Percentiles rank a stretch among this genome's conserved stretches.
Evolutionary conservation across 352 stramenopile species (phyloP).

Genomic region (Lagenidium giganteum): DNA sequence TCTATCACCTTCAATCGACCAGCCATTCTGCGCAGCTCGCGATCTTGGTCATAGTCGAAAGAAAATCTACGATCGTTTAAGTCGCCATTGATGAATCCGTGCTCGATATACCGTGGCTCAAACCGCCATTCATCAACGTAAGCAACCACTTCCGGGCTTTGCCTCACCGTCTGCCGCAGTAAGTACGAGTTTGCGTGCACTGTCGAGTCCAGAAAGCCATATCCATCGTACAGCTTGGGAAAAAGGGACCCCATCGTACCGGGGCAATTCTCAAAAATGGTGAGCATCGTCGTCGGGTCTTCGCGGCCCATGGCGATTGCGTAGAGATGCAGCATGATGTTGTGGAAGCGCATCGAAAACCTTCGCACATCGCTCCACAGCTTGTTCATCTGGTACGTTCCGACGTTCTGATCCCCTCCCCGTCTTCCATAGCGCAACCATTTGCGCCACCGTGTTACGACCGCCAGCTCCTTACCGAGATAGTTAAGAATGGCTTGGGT

Average conservation of each 20-base stretch:
- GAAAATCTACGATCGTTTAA: too few relatives aligned
- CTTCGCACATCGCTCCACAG: too few relatives aligned
- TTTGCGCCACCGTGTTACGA: slow-evolving; percentile 9
- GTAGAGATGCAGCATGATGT: slow-evolving; percentile 20
- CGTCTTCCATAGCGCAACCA: too few relatives aligned
- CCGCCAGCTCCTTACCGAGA: slow-evolving; percentile 4
- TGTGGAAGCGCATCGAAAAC: slow-evolving; percentile 22
- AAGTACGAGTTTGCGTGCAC: too few relatives aligned
- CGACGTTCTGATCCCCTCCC: too few relatives aligned
- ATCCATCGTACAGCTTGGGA: too few relatives aligned
- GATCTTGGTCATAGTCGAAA: slow-evolving; percentile 25
- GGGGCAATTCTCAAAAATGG: too few relatives aligned
- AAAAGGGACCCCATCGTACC: too few relatives aligned
- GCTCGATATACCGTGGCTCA: slow-evolving; percentile 5
- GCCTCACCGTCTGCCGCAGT: slow-evolving; percentile 32
- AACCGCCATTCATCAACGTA: slow-evolving; percentile 38
- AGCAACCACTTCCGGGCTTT: slow-evolving; percentile 35
- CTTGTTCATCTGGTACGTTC: too few relatives aligned
- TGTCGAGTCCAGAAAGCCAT: too few relatives aligned
- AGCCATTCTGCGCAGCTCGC: slow-evolving; percentile 14
- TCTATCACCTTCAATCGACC: too few relatives aligned
- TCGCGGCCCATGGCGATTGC: slow-evolving; percentile 15
- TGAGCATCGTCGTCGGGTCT: slow-evolving; percentile 1
- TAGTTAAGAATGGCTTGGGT: neutral
- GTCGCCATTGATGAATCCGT: slow-evolving; percentile 32